Evolutionary conservation across 352 stramenopile species (phyloP).

Genomic region (Phytophthora citricola): DNA sequence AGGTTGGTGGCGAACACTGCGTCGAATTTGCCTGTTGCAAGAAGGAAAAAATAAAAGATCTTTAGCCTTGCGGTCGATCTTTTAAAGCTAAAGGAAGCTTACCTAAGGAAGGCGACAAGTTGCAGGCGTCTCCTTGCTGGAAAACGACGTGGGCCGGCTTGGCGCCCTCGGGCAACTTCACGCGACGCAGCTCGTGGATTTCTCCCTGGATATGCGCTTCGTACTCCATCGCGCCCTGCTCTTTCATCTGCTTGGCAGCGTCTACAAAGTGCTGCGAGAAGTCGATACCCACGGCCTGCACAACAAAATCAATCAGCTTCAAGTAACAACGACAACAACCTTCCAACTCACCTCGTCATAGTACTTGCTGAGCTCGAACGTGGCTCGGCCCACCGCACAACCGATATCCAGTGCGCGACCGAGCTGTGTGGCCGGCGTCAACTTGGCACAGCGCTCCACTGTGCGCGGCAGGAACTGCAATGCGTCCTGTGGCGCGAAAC

Average conservation of each 20-base stretch:
- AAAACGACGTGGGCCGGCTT: constrained; percentile 86
- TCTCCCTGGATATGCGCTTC: constrained; percentile 91
- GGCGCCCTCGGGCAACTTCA: constrained; percentile 66
- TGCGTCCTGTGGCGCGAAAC: constrained; percentile 79
- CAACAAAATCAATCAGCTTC: constrained; percentile 3
- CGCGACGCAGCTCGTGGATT: constrained; percentile 64
- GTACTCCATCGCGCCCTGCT: constrained; percentile 81
- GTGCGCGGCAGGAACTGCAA: constrained; percentile 89
- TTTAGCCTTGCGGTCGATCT: constrained; percentile 27
- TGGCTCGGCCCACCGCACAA: constrained; percentile 93
- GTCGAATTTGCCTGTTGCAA: constrained; percentile 89
- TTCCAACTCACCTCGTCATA: constrained; percentile 84
- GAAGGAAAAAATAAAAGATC: constrained; percentile 6
- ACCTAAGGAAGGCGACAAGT: constrained; percentile 74
- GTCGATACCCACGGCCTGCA: constrained; percentile 92
- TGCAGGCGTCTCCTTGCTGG: constrained; percentile 94
- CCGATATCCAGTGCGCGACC: constrained; percentile 94
- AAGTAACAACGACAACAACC: not conserved
- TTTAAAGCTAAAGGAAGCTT: constrained; percentile 62
- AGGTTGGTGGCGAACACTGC: constrained; percentile 96
- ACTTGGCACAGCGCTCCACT: constrained; percentile 69
- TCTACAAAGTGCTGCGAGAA: constrained; percentile 93
- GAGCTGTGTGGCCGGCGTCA: constrained; percentile 59
- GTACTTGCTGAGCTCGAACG: constrained; percentile 93
- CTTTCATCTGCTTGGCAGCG: constrained; percentile 89